These are phyloP conservation scores for Saccharomyces hybrid DNA, from an alignment of 1,139 yeast species.

Conservation along the genomic window DNA sequence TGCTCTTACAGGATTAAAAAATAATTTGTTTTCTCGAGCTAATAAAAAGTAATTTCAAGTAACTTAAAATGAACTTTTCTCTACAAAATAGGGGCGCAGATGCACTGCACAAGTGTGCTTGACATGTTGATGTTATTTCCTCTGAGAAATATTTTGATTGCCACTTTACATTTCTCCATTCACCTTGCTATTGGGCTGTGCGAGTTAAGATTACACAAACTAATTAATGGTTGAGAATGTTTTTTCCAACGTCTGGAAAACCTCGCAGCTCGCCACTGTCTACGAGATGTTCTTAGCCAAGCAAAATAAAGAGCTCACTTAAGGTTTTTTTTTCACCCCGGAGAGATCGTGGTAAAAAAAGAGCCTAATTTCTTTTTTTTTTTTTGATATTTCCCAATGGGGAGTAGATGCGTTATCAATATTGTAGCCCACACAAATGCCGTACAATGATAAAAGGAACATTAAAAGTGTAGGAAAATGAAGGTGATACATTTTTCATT, in stretches of 20 bases:
- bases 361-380: too few relatives aligned
- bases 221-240: neutral
- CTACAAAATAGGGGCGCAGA: neutral
- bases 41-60: too few relatives aligned
- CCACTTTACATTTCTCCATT: neutral
- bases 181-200: neutral
- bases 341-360: too few relatives aligned
- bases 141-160: neutral
- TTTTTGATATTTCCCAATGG: neutral
- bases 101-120: neutral
- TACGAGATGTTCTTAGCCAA: neutral
- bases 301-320: neutral
- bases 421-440: neutral
- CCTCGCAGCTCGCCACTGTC: neutral
- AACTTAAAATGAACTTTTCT: too few relatives aligned
- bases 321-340: neutral
- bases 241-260: too few relatives aligned
- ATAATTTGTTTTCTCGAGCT: too few relatives aligned
- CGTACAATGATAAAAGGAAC: neutral
- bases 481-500: neutral
- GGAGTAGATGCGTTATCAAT: neutral
- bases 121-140: too few relatives aligned
- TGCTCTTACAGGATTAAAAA: too few relatives aligned
- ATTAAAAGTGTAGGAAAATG: too few relatives aligned
- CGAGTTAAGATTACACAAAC: neutral